Base-by-base conservation (phyloP, 2,329 filamentous ascomycete genomes). In the Trichoderma koningii region DNA sequence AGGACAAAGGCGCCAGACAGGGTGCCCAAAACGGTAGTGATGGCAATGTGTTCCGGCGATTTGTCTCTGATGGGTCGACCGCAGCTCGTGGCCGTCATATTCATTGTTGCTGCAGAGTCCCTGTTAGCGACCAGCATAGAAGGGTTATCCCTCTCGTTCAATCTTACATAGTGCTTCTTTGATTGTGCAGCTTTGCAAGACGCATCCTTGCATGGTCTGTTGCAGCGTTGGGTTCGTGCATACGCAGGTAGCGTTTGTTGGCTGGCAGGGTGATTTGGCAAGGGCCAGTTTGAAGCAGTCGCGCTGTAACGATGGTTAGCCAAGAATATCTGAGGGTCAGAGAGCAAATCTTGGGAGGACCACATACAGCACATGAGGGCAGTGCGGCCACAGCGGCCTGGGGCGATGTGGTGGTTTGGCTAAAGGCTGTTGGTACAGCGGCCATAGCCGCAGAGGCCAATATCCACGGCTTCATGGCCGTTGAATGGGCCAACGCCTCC, bases 1-100 rank as follows among this genome's bases (percentile, higher is more conserved):
- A 78, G 63, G 17, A 82, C 72, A 62, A 82, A 81, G 23, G 77
- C 66, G 56, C 70, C 76, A 2, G 78, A 75, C 3, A 81, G 69
- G 6, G 73, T 69, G 38, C 73, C 75, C 10, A 79, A 69, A 65
- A 68, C 41, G 68, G 76, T 69, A 66, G 73, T 72, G 2, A 81
- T 71, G 52, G 71, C 72, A 7, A 76, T 68, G 55, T 79, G 74
- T 23, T 75, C 68, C 23, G 71, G 67, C 67, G 68, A 75, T 59
- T 73, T 76, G 67, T 78, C 71, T 14, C 73, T 70, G 7, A 73
- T 41, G 60, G 38, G 73, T 71, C 23, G 55, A 34, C 63, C 38
- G 53, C 70, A 71, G 17, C 28, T 23, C n/a, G 59, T 65, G 12
- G 66, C 60, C 3, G 73, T 73, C 4, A 70, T 21, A 50, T 74